Conservation (phyloP, 2,329 filamentous ascomycete genomes). For the Exophiala spinifera region DNA sequence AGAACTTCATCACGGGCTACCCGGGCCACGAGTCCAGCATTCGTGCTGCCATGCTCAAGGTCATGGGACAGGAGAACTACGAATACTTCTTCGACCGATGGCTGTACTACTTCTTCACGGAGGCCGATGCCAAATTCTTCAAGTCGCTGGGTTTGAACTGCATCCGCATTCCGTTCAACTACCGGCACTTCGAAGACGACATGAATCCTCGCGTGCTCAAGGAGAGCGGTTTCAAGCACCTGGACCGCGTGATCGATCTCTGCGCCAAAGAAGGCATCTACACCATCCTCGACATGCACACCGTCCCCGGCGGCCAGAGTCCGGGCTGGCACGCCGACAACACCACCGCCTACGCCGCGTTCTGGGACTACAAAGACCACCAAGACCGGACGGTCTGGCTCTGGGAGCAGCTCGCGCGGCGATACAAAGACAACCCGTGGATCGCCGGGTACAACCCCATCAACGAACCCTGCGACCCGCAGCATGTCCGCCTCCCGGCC, state of each 20-base stretch:
- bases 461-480: conserved; percentile 51
- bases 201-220: conserved; percentile 46
- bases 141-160: conserved; percentile 56
- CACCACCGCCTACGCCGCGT: conserved; percentile 44
- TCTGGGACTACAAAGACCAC: conserved; percentile 52
- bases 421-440: conserved; percentile 46
- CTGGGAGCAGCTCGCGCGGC: conserved; percentile 47
- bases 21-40: conserved; percentile 58
- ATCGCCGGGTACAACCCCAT: conserved; percentile 54
- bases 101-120: conserved; percentile 51
- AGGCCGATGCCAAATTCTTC: conserved; percentile 58
- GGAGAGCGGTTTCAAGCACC: conserved; percentile 46
- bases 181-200: conserved; percentile 52
- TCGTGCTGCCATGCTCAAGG: conserved; percentile 52
- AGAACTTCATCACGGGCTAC: conserved; percentile 64
- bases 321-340: conserved; percentile 53
- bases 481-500: conserved; percentile 44
- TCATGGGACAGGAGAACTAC: conserved; percentile 55
- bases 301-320: conserved; percentile 50
- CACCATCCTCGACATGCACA: conserved; percentile 51
- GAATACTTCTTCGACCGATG: conserved; percentile 43
- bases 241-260: conserved; percentile 48
- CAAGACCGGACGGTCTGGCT: conserved; percentile 51
- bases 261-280: conserved; percentile 50
- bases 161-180: conserved; percentile 60